Percentiles rank a stretch among this genome's conserved stretches.
Evolutionary conservation across 176 grass and related monocot species (phyloP).

Genomic region (Saccharum spontaneum): DNA sequence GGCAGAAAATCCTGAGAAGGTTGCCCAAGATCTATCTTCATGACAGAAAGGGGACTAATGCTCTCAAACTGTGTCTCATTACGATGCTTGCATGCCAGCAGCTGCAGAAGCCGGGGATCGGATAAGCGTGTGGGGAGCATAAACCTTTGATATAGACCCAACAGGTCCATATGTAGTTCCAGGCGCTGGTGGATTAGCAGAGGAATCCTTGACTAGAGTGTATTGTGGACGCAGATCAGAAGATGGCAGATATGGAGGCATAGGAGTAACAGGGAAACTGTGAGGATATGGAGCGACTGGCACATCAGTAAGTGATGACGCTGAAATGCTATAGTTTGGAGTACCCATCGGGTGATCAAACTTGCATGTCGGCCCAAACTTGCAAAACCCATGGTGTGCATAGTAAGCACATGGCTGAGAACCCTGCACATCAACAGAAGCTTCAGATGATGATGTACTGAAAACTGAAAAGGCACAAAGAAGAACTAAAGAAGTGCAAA

Average conservation of each 20-base stretch:
- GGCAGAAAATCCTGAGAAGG: constrained; percentile 23
- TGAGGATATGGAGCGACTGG: constrained; percentile 55
- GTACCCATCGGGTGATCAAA: constrained; percentile 75
- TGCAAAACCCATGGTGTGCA: constrained; percentile 67
- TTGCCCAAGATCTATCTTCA: constrained; percentile 36
- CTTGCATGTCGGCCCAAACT: constrained; percentile 75
- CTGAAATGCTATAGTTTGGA: constrained; percentile 55
- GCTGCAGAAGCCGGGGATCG: constrained; percentile 41
- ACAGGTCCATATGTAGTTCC: constrained; percentile 41
- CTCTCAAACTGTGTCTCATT: constrained; percentile 24
- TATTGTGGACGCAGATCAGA: constrained; percentile 53
- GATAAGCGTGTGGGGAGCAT: constrained; percentile 54
- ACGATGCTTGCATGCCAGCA: constrained; percentile 30
- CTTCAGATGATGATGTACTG: not conserved
- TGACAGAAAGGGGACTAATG: constrained; percentile 21
- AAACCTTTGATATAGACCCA: constrained; percentile 46
- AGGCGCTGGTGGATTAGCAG: constrained; percentile 31
- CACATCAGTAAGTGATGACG: constrained; percentile 57
- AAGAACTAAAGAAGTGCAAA: not conserved
- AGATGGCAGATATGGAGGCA: constrained; percentile 49
- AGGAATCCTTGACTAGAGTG: constrained; percentile 41
- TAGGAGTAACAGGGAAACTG: constrained; percentile 43
- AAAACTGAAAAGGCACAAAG: not conserved
- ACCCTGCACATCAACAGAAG: constrained; percentile 52
- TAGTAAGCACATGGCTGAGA: constrained; percentile 68